Evolutionary conservation across 192 early-diverging fungal species (phyloP).

Genomic region (Coemansia sp.): DNA sequence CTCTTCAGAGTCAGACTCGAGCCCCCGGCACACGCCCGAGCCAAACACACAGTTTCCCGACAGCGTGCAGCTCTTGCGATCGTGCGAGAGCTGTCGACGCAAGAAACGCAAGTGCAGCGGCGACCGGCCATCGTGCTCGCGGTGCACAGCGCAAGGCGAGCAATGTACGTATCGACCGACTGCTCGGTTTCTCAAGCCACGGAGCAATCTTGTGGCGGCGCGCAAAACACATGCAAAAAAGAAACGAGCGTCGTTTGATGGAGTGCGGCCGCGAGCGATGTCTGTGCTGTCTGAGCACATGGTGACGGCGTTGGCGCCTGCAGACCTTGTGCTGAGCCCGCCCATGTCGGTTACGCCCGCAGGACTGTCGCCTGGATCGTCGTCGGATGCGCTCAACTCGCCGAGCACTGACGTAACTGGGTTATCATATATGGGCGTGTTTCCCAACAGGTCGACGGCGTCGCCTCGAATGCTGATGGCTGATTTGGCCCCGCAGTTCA

Average conservation of each 20-base stretch:
- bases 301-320: constrained; percentile 26
- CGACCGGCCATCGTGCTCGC: constrained; percentile 35
- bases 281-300: constrained; percentile 23
- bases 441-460: not conserved
- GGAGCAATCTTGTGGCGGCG: not conserved
- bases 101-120: constrained; percentile 55
- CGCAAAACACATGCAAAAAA: constrained; percentile 17
- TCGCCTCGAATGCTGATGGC: constrained; percentile 21
- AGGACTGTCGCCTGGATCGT: not conserved
- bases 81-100: constrained; percentile 51
- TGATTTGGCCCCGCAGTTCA: constrained; percentile 14
- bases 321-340: constrained; percentile 25
- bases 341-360: not conserved
- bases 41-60: not conserved
- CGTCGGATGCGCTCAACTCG: constrained; percentile 4
- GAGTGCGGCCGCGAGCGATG: constrained; percentile 34
- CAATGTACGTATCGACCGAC: constrained; percentile 39
- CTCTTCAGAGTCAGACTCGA: not conserved
- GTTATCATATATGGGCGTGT: constrained; percentile 37
- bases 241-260: constrained; percentile 25
- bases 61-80: constrained; percentile 38
- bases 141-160: constrained; percentile 39
- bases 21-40: not conserved
- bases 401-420: not conserved
- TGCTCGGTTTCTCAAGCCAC: constrained; percentile 40